Conservation (phyloP, 352 stramenopile genomes). For the Phytophthora syringae region DNA sequence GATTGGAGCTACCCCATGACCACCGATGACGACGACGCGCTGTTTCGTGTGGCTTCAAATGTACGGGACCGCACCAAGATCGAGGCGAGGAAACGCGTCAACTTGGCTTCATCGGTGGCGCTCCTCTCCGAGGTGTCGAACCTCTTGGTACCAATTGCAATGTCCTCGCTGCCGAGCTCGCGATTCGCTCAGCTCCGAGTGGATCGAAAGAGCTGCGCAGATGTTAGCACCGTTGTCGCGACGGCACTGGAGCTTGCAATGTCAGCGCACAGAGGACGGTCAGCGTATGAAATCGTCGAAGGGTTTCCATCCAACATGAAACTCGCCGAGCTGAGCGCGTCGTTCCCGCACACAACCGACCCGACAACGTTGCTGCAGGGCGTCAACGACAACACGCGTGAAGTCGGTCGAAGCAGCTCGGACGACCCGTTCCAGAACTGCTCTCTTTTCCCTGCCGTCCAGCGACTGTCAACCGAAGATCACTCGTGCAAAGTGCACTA, state of each 20-base stretch:
- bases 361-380: conserved; percentile 39
- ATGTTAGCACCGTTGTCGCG: conserved; percentile 45
- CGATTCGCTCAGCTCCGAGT: conserved; percentile 38
- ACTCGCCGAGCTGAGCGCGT: conserved; percentile 55
- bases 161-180: conserved; percentile 41
- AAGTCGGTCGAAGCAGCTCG: conserved; percentile 15
- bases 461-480: conserved; percentile 17
- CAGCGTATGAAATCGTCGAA: conserved; percentile 54
- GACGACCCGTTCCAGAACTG: conserved; percentile 29
- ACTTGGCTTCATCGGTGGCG: conserved; percentile 67
- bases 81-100: conserved; percentile 61
- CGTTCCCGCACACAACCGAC: conserved; percentile 45
- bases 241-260: conserved; percentile 62
- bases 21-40: conserved; percentile 48
- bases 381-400: conserved; percentile 22
- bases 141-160: conserved; percentile 65
- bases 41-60: conserved; percentile 44
- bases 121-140: conserved; percentile 64
- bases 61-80: conserved; percentile 66
- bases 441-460: conserved; percentile 53
- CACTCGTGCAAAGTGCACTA: conserved; percentile 35
- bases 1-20: conserved; percentile 76
- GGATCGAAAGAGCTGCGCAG: conserved; percentile 36
- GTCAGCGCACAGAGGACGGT: conserved; percentile 41
- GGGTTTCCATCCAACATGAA: conserved; percentile 62